Conservation (phyloP, 306 rosid genomes). For the Ormosia emarginata region DNA sequence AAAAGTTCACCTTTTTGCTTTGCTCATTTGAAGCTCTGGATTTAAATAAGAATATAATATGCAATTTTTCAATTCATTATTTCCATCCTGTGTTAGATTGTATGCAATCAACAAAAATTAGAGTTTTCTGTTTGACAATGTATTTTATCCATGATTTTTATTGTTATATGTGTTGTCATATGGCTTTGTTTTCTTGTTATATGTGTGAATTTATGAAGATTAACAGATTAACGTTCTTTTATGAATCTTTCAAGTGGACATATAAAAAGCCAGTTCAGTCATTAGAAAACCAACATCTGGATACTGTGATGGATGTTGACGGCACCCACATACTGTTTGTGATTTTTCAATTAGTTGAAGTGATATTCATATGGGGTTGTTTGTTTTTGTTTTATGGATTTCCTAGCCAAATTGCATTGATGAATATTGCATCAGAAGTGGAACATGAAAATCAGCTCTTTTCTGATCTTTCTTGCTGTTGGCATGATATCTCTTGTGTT, state of each 20-base stretch:
- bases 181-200: neutral
- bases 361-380: neutral
- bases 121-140: neutral
- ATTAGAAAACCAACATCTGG: neutral
- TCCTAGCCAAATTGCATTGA: neutral
- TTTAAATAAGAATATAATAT: neutral
- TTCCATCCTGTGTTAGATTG: neutral
- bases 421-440: conserved; percentile 5
- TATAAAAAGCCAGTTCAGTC: neutral
- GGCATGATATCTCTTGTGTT: neutral
- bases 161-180: neutral
- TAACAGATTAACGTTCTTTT: neutral
- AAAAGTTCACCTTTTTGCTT: neutral
- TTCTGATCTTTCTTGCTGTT: neutral
- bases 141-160: neutral
- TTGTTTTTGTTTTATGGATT: neutral
- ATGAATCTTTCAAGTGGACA: neutral
- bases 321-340: neutral
- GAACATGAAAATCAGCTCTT: neutral
- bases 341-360: neutral
- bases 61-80: neutral
- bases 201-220: neutral
- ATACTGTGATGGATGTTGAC: neutral
- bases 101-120: neutral
- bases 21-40: neutral